phyloP scores from a whole-genome alignment of 495 filamentous ascomycete genomes.

The Aspergillus affinis region DNA sequence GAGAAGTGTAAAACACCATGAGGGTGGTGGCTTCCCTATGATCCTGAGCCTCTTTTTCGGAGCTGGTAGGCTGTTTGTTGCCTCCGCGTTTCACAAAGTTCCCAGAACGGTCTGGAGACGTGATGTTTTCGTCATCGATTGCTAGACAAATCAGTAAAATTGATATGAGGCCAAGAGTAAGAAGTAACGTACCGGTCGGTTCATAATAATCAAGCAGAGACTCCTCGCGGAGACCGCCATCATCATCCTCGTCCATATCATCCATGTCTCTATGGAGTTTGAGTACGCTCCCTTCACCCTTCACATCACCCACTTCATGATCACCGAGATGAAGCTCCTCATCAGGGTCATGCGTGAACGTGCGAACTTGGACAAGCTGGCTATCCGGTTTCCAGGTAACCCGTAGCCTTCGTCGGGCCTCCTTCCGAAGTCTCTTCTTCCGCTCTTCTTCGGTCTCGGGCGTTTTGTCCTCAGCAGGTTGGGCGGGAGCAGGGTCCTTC shows the following conservation, averaged over 20 bases:
- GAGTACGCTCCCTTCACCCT: constrained; percentile 76
- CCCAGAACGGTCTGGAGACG: constrained; percentile 47
- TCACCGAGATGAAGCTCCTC: constrained; percentile 73
- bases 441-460: constrained; percentile 78
- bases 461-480: constrained; percentile 51
- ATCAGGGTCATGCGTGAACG: constrained; percentile 77
- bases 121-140: constrained; percentile 59
- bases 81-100: constrained; percentile 68
- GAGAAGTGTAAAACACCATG: constrained; percentile 76
- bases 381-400: constrained; percentile 73
- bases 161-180: background rate
- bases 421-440: constrained; percentile 72
- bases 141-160: constrained; percentile 30
- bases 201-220: constrained; percentile 43
- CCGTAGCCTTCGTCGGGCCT: constrained; percentile 67
- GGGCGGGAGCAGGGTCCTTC: constrained; percentile 54
- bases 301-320: constrained; percentile 68
- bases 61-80: constrained; percentile 53
- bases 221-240: constrained; percentile 48
- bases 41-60: constrained; percentile 66
- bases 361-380: constrained; percentile 66
- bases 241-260: constrained; percentile 68
- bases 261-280: constrained; percentile 67
- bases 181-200: constrained; percentile 38
- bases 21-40: constrained; percentile 75